Base-by-base conservation (phyloP, 768 basidiomycete species). In the Panaeolus papilionaceus region DNA sequence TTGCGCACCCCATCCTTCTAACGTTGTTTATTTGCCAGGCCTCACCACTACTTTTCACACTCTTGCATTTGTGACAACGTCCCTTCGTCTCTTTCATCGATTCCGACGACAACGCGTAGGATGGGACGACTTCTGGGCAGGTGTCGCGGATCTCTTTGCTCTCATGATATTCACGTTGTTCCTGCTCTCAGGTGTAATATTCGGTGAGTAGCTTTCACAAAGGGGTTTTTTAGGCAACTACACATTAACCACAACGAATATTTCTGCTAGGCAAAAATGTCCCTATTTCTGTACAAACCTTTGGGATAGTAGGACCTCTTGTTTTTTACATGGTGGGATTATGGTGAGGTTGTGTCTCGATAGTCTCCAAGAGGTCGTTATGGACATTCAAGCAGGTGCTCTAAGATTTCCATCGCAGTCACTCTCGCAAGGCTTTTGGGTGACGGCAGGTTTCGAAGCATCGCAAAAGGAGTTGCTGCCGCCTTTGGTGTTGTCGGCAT, bases 61-160 rank as follows among this genome's bases (percentile, higher is more conserved):
- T 10, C 38, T 73, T 7, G 76, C 72, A 0, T 45, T 75, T 10
- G n/a, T 71, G 6, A 63, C 71, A 11, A 75, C 73, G 3, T 39
- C 70, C 18, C 70, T 73, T 45, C 71, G 77, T 20, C 70, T 78
- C 14, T 37, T 37, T 12, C 70, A 76, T 63, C 74, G 76, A 33
- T 64, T 64, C 47, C 75, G 71, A 12, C 72, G 68, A 9, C 63
- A 64, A 20, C 70, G 72, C 38, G 66, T 78, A 7, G 76, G 77
- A 75, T 78, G 77, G 77, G 77, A 78, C 61, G 77, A 78, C 66
- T 70, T 72, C 42, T 75, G 73, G 70, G 77, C 77, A 11, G 72
- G 71, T 12, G 38, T 71, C 23, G 73, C 77, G 6, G 47, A 74
- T 12, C 12, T 74, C 14, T 58, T 58, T 18, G 54, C 54, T 4